Conservation (phyloP, 176 grass and related monocot species). For the Bromus sterilis region DNA sequence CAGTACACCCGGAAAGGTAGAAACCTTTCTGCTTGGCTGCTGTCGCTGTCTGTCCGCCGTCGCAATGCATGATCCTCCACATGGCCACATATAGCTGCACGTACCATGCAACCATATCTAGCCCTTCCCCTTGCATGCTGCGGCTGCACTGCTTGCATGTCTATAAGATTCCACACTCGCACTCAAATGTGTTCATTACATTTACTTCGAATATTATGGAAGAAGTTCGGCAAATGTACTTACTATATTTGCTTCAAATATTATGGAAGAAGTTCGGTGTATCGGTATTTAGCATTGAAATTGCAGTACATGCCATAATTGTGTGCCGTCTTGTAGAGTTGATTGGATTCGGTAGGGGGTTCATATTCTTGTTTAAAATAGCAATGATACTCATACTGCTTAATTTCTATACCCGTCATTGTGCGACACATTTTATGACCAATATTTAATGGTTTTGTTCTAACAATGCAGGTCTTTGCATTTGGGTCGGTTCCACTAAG, state of each 20-base stretch:
- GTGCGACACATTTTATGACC: neutral
- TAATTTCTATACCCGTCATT: neutral
- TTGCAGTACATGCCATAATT: neutral
- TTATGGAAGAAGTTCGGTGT: neutral
- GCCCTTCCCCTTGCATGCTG: too few species aligned
- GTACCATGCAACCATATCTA: neutral
- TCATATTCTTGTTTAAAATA: neutral
- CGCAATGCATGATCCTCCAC: neutral
- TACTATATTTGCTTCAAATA: too few species aligned
- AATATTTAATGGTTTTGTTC: neutral
- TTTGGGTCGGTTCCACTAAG: conserved; percentile 84
- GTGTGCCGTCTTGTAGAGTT: neutral
- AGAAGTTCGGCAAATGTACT: neutral
- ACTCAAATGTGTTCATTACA: neutral
- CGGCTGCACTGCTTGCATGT: too few species aligned
- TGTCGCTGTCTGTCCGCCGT: neutral
- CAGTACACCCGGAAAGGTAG: neutral
- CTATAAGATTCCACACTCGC: neutral
- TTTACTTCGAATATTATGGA: too few species aligned
- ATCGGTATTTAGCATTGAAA: neutral
- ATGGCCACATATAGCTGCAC: neutral
- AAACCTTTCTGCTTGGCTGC: neutral
- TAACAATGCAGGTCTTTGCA: conserved; percentile 52
- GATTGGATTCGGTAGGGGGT: neutral
- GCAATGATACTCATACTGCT: neutral